These are phyloP conservation scores for Aspergillus ibericus DNA, from an alignment of 2,329 filamentous ascomycete species.

Conservation along the genomic window DNA sequence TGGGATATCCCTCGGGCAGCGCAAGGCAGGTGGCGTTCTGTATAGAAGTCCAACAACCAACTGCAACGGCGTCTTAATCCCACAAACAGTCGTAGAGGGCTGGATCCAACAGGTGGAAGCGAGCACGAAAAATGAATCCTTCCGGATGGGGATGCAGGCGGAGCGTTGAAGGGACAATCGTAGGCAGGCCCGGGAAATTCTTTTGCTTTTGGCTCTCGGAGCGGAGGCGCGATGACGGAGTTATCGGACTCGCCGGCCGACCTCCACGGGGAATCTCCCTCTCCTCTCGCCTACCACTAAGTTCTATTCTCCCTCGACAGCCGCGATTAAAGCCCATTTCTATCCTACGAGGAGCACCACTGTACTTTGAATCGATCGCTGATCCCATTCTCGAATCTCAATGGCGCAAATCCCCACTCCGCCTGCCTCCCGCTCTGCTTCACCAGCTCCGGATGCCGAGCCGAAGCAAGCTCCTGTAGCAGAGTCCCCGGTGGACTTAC, in stretches of 20 bases:
- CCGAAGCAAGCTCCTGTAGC: conserved; percentile 18
- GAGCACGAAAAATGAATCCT: background rate
- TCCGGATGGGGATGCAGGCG: conserved; percentile 3
- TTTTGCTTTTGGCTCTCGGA: conserved; percentile 28
- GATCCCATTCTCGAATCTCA: background rate
- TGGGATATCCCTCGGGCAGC: conserved; percentile 1
- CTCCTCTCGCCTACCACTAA: conserved; percentile 4
- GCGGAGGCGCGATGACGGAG: conserved; percentile 37
- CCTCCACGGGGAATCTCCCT: conserved; percentile 17
- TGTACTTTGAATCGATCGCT: background rate
- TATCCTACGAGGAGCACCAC: background rate
- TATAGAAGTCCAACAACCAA: background rate
- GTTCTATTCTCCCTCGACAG: background rate
- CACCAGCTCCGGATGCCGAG: conserved; percentile 25
- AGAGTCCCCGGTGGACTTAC: conserved; percentile 26
- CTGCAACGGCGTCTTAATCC: background rate
- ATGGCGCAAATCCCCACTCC: conserved; percentile 39
- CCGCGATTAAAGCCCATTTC: background rate
- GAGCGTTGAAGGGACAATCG: conserved; percentile 10
- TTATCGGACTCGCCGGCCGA: conserved; percentile 34
- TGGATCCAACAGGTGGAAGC: background rate
- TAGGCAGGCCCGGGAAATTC: conserved; percentile 33
- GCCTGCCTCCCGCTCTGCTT: conserved; percentile 33
- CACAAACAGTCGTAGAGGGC: background rate
- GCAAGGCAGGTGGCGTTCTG: conserved; percentile 16